These are phyloP conservation scores for Brassica rapa DNA, from an alignment of 345 rosid species.

Conservation along the genomic window DNA sequence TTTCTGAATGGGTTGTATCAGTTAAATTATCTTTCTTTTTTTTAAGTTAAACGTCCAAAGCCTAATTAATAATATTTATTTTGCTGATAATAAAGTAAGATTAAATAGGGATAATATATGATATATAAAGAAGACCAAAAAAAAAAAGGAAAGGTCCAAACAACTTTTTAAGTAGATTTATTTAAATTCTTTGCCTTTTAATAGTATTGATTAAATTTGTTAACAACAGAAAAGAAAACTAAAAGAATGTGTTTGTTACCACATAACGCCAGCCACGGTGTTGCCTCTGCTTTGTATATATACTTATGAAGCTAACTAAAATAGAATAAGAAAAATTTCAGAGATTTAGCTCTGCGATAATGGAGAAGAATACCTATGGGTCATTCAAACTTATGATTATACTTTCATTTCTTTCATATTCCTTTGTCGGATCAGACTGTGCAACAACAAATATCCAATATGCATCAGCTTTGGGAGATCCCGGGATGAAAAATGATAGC, in stretches of 20 bases:
- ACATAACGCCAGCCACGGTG: not conserved
- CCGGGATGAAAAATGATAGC: slow-evolving; percentile 51
- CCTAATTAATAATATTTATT: too few relatives aligned
- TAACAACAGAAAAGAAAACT: not conserved
- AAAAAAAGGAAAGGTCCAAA: too few relatives aligned
- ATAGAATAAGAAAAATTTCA: not conserved
- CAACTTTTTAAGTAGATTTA: too few relatives aligned
- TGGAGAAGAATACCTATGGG: slow-evolving; percentile 22
- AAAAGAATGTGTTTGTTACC: not conserved
- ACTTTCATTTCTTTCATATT: slow-evolving; percentile 30
- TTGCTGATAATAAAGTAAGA: too few relatives aligned
- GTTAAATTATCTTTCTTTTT: too few relatives aligned
- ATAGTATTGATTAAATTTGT: not conserved
- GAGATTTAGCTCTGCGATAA: slow-evolving; percentile 15
- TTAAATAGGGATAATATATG: too few relatives aligned
- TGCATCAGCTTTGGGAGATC: slow-evolving; percentile 40
- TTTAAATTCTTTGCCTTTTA: too few relatives aligned
- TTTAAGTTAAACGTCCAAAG: too few relatives aligned
- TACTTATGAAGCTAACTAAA: not conserved
- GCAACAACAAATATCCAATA: not conserved
- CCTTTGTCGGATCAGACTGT: slow-evolving; percentile 21
- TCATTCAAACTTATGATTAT: slow-evolving; percentile 7
- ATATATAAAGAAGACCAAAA: too few relatives aligned
- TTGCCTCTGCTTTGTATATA: slow-evolving; percentile 12
- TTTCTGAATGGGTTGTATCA: too few relatives aligned